Base-by-base conservation (phyloP, 2,329 filamentous ascomycete genomes). In the Colletotrichum sp. region DNA sequence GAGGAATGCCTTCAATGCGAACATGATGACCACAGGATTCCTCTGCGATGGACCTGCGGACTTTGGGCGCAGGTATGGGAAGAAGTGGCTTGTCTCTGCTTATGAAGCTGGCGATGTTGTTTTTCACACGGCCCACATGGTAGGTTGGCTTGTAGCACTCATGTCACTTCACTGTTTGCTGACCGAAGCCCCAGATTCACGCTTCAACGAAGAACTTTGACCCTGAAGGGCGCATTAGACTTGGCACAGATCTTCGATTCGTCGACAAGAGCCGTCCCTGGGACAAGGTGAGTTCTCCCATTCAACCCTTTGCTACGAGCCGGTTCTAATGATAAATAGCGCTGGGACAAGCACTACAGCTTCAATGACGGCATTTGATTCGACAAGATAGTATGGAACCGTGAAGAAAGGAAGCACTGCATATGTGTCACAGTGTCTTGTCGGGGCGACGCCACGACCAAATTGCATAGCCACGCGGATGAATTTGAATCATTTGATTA, bases 21-120 rank as follows among this genome's bases (percentile, higher is more conserved):
- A 92, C 77, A 92, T 92, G 90, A 89, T 92, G 84, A 83, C 85
- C 0, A 89, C 86, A 0, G 91, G 90, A 0, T 80, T 92, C 44
- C 84, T 93, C 3, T 87, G 87, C 12, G 84, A 83, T 2, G 80
- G 79, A 36, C 72, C 72, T 9, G 72, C 72, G n/a, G 72, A 75
- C 4, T 86, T 85, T 77, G 81, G 78, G 7, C 74, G 81, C 30
- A 71, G 77, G 28, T 77, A 83, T n/a, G 75, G 73, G 3, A 79
- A 79, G 36, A 77, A 79, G 66, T 86, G 85, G 85, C 79, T 87
- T 6, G 79, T 85, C 4, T 81, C 82, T 4, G 81, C 80, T 21
- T 87, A 86, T 44, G 82, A 86, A 63, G 85, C 85, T 2, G 85
- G 85, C 7, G 85, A 87, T 73, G 84, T 87, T 6, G 84, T 86